phyloP scores from a whole-genome alignment of 257 asterid species.

The Gardenia jasminoides region DNA sequence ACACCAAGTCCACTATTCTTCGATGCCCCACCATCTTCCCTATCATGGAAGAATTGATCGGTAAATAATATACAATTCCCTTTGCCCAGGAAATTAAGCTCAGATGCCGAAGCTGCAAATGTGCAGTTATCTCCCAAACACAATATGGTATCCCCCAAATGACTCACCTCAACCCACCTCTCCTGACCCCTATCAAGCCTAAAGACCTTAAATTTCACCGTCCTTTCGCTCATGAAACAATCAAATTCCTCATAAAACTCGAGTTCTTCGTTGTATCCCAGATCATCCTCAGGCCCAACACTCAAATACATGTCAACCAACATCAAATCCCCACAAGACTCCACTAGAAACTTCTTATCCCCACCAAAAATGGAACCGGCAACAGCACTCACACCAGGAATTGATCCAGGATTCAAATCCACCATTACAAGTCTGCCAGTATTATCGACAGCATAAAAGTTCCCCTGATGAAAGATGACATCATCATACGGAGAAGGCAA shows the following conservation, averaged over 20 bases:
- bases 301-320: slow-evolving; percentile 69
- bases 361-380: slow-evolving; percentile 61
- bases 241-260: slow-evolving; percentile 74
- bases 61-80: slow-evolving; percentile 75
- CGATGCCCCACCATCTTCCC: slow-evolving; percentile 57
- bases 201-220: slow-evolving; percentile 74
- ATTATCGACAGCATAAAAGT: slow-evolving; percentile 62
- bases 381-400: slow-evolving; percentile 36
- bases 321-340: slow-evolving; percentile 58
- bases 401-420: slow-evolving; percentile 24
- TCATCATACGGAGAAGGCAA: slow-evolving; percentile 64
- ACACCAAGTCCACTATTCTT: slow-evolving; percentile 54
- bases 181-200: slow-evolving; percentile 47
- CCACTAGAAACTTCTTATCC: slow-evolving; percentile 80
- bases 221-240: slow-evolving; percentile 64
- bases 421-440: slow-evolving; percentile 60
- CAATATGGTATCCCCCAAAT: slow-evolving; percentile 65
- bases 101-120: slow-evolving; percentile 58
- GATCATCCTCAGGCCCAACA: slow-evolving; percentile 62
- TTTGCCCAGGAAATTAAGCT: slow-evolving; percentile 33
- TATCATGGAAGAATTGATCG: slow-evolving; percentile 41
- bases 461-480: slow-evolving; percentile 55
- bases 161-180: slow-evolving; percentile 58
- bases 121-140: slow-evolving; percentile 79
- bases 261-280: slow-evolving; percentile 53